Evolutionary conservation across 805 yeast genomes (phyloP), one percentile per base, ranked within the genome.

Genomic region (Teunomyces funiuensis): DNA sequence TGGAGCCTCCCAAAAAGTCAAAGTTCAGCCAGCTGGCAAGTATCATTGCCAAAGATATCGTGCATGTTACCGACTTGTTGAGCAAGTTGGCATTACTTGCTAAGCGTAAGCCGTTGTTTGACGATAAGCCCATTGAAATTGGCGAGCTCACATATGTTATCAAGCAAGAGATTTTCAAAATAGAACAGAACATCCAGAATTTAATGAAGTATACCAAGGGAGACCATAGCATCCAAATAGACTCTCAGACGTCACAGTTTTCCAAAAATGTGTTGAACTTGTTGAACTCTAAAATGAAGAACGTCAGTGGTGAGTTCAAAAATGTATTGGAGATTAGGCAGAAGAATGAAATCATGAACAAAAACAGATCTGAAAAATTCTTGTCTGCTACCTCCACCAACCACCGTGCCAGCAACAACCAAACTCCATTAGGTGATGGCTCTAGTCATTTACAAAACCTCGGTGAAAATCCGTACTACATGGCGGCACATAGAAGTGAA

Each of bases 101-200:
- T 3, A 88, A 85, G 61, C 74, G 89, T 52, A 90, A 89, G 59
- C 95, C 97, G 14, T 65, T 91, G 58, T 88, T 93, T 51, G 96
- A 90, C 57, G 99, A 93, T 63, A 83, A 85, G 51, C 97, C 98
- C 0, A 83, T 88, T 11, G 98, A 93, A 58, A 88, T 93, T 48
- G 87, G 90, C 15, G 97, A 93, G 61, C 71, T 93, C 49, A 90
- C 99, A 0, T 86, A 83, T 51, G 83, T 89, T 30, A 82, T 85
- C 46, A 86, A 85, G 49, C 97, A 93, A 61, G 95, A 86, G 55
- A 82, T 93, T 38, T 82, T 89, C 57, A 80, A 80, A 50, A 80
- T 93, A 48, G 95, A 87, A 55, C 80, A 83, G 54, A 75, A 74
- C 46, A 73, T 86, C 49, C 81, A 80, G 53, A 79, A 71, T 41